Percentiles rank a stretch among this genome's conserved stretches.
Evolutionary conservation across 78 protist genomes (phyloP).

Genomic region (Diacronema lutheri): DNA sequence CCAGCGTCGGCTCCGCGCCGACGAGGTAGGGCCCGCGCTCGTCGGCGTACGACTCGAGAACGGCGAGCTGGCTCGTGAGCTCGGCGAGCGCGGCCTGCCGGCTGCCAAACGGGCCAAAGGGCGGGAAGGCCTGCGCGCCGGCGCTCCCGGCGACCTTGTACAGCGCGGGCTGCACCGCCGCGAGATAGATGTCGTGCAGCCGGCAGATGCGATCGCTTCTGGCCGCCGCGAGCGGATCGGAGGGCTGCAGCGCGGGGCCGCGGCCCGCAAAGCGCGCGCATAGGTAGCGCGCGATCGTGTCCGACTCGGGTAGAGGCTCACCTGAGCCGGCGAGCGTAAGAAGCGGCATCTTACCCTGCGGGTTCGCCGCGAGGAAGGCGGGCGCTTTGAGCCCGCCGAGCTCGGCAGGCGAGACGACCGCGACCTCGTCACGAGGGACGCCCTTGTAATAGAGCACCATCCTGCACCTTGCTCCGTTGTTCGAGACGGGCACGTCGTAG

Average conservation of each 20-base stretch:
- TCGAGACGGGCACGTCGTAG: conserved; percentile 39
- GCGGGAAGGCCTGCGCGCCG: background rate
- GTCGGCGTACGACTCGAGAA: background rate
- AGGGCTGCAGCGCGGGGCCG: background rate
- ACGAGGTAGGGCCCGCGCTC: background rate
- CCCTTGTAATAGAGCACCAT: background rate
- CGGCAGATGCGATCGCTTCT: background rate
- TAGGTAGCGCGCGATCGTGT: conserved; percentile 17
- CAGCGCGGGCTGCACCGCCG: conserved; percentile 6
- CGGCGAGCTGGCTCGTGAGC: background rate
- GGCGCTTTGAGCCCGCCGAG: conserved; percentile 2
- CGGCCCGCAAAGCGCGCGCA: background rate
- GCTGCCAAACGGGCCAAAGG: background rate
- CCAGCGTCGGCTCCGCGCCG: background rate
- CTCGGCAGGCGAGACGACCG: background rate
- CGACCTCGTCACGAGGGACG: background rate
- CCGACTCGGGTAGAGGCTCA: background rate
- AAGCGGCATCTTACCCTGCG: conserved; percentile 38
- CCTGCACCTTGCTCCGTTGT: conserved; percentile 34
- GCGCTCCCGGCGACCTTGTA: background rate
- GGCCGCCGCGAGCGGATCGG: background rate
- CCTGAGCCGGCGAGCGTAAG: background rate
- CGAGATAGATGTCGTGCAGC: conserved; percentile 19
- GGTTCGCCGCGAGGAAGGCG: background rate
- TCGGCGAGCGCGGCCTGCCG: background rate